phyloP scores from a whole-genome alignment of 768 basidiomycete species.

The Gymnopilus junonius region DNA sequence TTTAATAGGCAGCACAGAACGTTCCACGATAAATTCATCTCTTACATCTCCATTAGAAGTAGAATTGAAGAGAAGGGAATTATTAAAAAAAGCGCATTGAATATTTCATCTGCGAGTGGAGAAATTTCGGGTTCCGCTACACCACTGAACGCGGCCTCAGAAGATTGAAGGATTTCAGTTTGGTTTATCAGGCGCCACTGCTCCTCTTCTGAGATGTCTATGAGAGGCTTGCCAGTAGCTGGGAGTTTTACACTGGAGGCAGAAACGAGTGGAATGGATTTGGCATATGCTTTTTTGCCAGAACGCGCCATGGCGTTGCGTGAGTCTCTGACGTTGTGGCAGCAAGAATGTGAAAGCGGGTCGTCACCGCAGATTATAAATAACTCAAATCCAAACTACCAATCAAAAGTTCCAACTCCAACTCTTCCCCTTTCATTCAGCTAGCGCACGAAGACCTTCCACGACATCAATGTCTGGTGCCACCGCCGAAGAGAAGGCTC shows the following conservation, averaged over 20 bases:
- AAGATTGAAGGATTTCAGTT: constrained; percentile 55
- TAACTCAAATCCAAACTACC: too few relatives aligned
- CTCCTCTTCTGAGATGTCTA: constrained; percentile 73
- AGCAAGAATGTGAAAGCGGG: neutral
- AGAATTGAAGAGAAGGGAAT: constrained; percentile 78
- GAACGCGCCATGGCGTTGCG: constrained; percentile 30
- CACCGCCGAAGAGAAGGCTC: constrained; percentile 29
- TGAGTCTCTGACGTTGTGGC: neutral
- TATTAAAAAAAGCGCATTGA: constrained; percentile 65
- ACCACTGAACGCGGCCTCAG: constrained; percentile 14
- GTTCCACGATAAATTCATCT: constrained; percentile 10
- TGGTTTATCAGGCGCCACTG: constrained; percentile 78
- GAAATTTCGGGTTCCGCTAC: constrained; percentile 29
- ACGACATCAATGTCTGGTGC: neutral
- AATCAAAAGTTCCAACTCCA: too few relatives aligned
- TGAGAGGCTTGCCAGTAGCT: constrained; percentile 28
- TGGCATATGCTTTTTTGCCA: constrained; percentile 10
- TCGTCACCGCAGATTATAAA: neutral
- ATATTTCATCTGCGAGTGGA: constrained; percentile 66
- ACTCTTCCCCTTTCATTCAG: neutral
- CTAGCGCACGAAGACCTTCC: too few relatives aligned
- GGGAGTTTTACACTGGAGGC: constrained; percentile 15
- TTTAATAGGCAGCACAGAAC: constrained; percentile 5
- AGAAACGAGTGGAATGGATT: constrained; percentile 17
- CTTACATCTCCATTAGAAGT: constrained; percentile 86